Conservation (phyloP, 441 rosid genomes). For the Hura crepitans region DNA sequence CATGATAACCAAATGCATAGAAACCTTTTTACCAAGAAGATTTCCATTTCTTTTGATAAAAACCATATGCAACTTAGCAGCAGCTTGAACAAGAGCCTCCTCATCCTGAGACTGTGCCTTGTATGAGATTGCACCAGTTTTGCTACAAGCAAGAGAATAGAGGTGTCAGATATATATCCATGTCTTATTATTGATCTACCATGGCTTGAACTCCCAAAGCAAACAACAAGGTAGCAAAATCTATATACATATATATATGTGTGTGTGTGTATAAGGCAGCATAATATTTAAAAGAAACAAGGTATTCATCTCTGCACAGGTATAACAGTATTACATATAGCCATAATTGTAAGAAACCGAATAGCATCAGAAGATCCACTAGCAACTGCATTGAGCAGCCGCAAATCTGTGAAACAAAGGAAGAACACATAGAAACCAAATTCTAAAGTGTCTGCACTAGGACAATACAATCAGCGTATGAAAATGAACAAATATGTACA, state of each 20-base stretch:
- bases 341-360: conserved; percentile 88
- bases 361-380: conserved; percentile 81
- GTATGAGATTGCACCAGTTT: conserved; percentile 72
- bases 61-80: conserved; percentile 84
- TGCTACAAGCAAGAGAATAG: conserved; percentile 43
- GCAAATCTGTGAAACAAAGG: conserved; percentile 45
- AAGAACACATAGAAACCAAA: conserved; percentile 22
- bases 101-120: conserved; percentile 99
- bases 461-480: background rate
- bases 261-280: background rate
- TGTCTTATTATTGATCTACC: background rate
- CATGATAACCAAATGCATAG: conserved; percentile 23
- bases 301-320: conserved; percentile 69
- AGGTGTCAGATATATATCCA: conserved; percentile 7
- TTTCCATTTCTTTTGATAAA: conserved; percentile 65
- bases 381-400: conserved; percentile 63
- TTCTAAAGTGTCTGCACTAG: background rate
- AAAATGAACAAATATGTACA: background rate
- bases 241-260: background rate
- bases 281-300: background rate
- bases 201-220: conserved; percentile 1
- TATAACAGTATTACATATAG: conserved; percentile 89
- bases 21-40: conserved; percentile 58
- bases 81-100: conserved; percentile 97
- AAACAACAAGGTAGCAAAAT: background rate